These are phyloP conservation scores for Beauveria pseudobassiana DNA, from an alignment of 2,329 filamentous ascomycete genomes.

Conservation along the genomic window DNA sequence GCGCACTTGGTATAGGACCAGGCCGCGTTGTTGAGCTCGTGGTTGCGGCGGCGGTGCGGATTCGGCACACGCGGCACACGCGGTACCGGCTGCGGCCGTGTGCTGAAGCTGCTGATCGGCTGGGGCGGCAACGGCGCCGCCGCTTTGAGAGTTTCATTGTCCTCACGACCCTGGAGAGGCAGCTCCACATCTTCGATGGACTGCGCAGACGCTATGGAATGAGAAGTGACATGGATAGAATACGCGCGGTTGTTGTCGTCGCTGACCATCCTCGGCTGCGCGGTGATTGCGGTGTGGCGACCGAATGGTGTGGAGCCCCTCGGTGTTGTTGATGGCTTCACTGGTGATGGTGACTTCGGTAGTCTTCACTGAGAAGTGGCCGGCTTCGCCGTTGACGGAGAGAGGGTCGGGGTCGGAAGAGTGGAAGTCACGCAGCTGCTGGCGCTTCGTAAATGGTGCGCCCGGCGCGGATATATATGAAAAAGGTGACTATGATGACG, in stretches of 20 bases:
- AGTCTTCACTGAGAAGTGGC: slow-evolving; percentile 37
- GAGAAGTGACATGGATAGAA: slow-evolving; percentile 36
- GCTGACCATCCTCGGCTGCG: background rate
- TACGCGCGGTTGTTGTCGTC: slow-evolving; percentile 23
- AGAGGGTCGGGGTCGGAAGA: slow-evolving; percentile 36
- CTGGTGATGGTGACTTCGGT: slow-evolving; percentile 21
- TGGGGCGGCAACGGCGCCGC: slow-evolving; percentile 9
- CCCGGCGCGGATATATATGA: slow-evolving; percentile 61
- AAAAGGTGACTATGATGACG: slow-evolving; percentile 51
- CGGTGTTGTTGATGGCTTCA: slow-evolving; percentile 9
- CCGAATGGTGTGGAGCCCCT: slow-evolving; percentile 14
- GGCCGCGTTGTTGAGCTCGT: slow-evolving; percentile 54
- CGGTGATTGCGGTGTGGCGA: slow-evolving; percentile 11
- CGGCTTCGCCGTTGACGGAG: slow-evolving; percentile 33
- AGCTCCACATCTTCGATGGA: slow-evolving; percentile 18
- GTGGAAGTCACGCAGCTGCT: slow-evolving; percentile 49
- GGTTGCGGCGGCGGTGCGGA: slow-evolving; percentile 29
- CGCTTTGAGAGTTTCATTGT: background rate
- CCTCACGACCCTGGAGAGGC: slow-evolving; percentile 21
- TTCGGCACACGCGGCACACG: slow-evolving; percentile 12
- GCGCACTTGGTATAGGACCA: slow-evolving; percentile 66
- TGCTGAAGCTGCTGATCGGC: slow-evolving; percentile 13
- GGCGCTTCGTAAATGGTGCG: slow-evolving; percentile 61
- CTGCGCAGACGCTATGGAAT: background rate
- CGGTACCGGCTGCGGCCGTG: slow-evolving; percentile 16